Conservation (phyloP, 2,329 filamentous ascomycete genomes). For the Phialocephala subalpina region DNA sequence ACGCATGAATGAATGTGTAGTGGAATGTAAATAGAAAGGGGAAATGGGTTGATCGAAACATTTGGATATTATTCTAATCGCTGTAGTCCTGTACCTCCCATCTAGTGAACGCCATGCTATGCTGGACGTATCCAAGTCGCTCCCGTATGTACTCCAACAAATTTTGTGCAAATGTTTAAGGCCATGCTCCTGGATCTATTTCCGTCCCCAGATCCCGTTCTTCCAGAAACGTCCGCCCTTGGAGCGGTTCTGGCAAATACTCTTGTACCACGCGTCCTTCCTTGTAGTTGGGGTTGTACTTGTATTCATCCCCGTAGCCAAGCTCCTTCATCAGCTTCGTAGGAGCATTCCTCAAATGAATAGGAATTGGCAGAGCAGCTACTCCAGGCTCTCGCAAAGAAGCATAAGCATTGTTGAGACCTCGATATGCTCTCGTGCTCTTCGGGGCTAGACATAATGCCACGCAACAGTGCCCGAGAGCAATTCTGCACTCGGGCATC, state of each 20-base stretch:
- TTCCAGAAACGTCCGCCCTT: conserved; percentile 78
- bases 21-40: not conserved
- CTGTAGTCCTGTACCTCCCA: conserved; percentile 9
- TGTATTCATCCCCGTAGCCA: conserved; percentile 90
- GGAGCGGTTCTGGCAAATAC: conserved; percentile 83
- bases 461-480: conserved; percentile 85
- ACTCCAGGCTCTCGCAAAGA: conserved; percentile 85
- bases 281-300: conserved; percentile 92
- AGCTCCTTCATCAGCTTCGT: conserved; percentile 93
- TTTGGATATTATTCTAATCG: conserved; percentile 19
- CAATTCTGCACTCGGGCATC: conserved; percentile 93
- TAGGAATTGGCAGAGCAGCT: conserved; percentile 80
- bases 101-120: conserved; percentile 30
- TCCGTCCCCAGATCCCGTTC: conserved; percentile 80
- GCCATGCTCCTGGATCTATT: conserved; percentile 65
- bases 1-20: conserved; percentile 26
- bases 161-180: not conserved
- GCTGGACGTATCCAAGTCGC: conserved; percentile 6
- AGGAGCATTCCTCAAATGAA: conserved; percentile 91
- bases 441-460: conserved; percentile 85
- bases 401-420: conserved; percentile 79
- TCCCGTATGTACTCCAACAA: not conserved
- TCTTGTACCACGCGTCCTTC: conserved; percentile 86
- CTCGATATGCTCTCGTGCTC: conserved; percentile 86
- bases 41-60: not conserved